Evolutionary conservation across 208 protist genomes (phyloP).

Genomic region (Endotrypanum monterogeii): DNA sequence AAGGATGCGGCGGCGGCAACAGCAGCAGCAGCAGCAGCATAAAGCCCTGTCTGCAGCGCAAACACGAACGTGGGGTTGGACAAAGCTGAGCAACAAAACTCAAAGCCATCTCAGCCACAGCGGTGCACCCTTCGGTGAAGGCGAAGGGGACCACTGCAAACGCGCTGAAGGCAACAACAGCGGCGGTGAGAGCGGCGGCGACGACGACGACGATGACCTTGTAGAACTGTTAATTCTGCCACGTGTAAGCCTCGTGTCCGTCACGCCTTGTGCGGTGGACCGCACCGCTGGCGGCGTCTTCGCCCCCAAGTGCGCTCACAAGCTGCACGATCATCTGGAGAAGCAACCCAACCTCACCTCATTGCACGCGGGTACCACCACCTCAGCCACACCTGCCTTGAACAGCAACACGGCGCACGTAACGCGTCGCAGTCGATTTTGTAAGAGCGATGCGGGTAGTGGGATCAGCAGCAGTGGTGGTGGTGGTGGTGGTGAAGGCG

Average conservation of each 20-base stretch:
- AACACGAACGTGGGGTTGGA: not conserved
- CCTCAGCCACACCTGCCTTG: not conserved
- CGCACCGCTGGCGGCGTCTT: constrained; percentile 31
- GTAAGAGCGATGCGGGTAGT: too few species aligned
- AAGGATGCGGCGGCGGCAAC: not conserved
- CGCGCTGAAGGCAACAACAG: not conserved
- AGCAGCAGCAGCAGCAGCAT: constrained; percentile 11
- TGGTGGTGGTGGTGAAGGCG: not conserved
- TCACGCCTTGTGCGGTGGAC: constrained; percentile 29
- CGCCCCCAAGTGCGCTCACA: constrained; percentile 23
- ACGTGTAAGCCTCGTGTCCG: constrained; percentile 28
- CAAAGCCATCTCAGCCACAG: not conserved
- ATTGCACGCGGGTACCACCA: not conserved
- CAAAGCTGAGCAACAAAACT: not conserved
- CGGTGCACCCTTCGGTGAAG: not conserved
- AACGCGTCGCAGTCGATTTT: not conserved
- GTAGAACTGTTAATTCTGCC: constrained; percentile 30
- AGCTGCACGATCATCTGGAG: constrained; percentile 21
- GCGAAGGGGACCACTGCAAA: not conserved
- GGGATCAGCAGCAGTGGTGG: not conserved
- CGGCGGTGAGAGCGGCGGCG: not conserved
- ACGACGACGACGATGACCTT: constrained; percentile 10
- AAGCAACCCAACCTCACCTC: not conserved
- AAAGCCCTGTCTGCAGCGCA: not conserved
- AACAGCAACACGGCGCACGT: constrained; percentile 6